These are phyloP conservation scores for Lophiotrema nucula DNA, from an alignment of 495 filamentous ascomycete genomes.

Conservation along the genomic window DNA sequence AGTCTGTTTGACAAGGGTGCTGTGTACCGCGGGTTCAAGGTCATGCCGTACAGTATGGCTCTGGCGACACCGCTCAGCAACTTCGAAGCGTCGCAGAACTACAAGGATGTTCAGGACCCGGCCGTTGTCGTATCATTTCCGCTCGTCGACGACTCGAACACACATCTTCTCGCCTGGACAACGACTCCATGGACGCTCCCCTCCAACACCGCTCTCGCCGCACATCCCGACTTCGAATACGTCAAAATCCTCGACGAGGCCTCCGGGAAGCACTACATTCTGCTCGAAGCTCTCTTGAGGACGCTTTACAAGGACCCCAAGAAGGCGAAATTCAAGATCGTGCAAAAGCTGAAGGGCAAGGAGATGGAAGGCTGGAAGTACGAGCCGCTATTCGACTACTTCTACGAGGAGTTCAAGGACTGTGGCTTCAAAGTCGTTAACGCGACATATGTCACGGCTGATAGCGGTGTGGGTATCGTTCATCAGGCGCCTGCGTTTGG, in stretches of 20 bases:
- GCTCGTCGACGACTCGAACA: constrained; percentile 70
- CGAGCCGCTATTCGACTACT: constrained; percentile 88
- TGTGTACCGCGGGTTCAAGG: constrained; percentile 83
- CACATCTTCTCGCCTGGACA: constrained; percentile 82
- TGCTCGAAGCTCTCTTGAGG: constrained; percentile 78
- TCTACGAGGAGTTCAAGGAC: constrained; percentile 91
- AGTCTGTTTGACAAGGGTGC: constrained; percentile 83
- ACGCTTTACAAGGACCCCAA: constrained; percentile 95
- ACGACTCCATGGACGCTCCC: constrained; percentile 97
- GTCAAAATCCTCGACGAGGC: constrained; percentile 84
- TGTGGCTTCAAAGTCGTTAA: constrained; percentile 80
- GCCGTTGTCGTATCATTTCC: constrained; percentile 91
- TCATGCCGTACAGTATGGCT: constrained; percentile 94
- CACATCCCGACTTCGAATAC: constrained; percentile 89
- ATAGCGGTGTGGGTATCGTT: constrained; percentile 92
- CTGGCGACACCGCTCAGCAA: constrained; percentile 86
- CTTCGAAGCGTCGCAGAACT: constrained; percentile 92
- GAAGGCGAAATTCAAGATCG: constrained; percentile 91
- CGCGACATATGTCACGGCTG: constrained; percentile 85
- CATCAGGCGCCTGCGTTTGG: constrained; percentile 95
- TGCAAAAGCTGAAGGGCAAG: constrained; percentile 78
- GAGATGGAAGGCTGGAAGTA: constrained; percentile 93
- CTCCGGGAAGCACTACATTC: constrained; percentile 79
- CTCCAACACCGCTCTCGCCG: constrained; percentile 76
- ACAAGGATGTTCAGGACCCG: constrained; percentile 89